Conservation (phyloP, 371 early-diverging fungal genomes). For the Apophysomyces sp. region DNA sequence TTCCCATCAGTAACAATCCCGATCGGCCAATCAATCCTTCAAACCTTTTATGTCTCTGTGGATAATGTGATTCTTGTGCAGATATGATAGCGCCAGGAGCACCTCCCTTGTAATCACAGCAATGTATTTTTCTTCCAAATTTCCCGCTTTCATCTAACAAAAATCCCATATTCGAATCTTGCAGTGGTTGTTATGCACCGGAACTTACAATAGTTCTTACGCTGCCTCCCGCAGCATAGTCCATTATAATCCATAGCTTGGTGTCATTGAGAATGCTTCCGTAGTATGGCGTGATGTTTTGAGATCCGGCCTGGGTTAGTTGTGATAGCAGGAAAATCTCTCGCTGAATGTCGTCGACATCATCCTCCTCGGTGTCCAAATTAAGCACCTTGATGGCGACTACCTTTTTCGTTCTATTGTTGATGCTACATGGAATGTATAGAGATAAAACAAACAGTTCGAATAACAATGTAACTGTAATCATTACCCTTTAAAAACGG, state of each 20-base stretch:
- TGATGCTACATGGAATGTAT: slow-evolving; percentile 37
- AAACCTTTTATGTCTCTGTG: slow-evolving; percentile 97
- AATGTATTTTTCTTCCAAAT: slow-evolving; percentile 86
- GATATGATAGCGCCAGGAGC: slow-evolving; percentile 83
- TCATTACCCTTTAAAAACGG: slow-evolving; percentile 53
- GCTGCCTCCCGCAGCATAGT: slow-evolving; percentile 95
- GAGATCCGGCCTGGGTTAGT: slow-evolving; percentile 77
- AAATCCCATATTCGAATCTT: not conserved
- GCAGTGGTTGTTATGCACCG: not conserved
- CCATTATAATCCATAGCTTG: slow-evolving; percentile 98
- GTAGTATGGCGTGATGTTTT: slow-evolving; percentile 92
- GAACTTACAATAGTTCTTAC: slow-evolving; percentile 76
- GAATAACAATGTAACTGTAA: not conserved
- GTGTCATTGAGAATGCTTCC: slow-evolving; percentile 89
- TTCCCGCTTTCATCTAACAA: slow-evolving; percentile 78
- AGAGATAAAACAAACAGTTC: not conserved
- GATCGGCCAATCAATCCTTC: slow-evolving; percentile 2
- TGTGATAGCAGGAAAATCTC: slow-evolving; percentile 92
- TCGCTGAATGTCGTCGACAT: slow-evolving; percentile 93
- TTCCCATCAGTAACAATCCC: not conserved
- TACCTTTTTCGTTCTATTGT: slow-evolving; percentile 67
- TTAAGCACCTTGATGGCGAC: slow-evolving; percentile 97
- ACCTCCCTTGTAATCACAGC: slow-evolving; percentile 88
- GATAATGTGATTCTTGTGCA: slow-evolving; percentile 93
- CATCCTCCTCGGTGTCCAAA: slow-evolving; percentile 94